phyloP scores from a whole-genome alignment of 1,284 basidiomycete genomes.

The Phellinidium pouzarii region DNA sequence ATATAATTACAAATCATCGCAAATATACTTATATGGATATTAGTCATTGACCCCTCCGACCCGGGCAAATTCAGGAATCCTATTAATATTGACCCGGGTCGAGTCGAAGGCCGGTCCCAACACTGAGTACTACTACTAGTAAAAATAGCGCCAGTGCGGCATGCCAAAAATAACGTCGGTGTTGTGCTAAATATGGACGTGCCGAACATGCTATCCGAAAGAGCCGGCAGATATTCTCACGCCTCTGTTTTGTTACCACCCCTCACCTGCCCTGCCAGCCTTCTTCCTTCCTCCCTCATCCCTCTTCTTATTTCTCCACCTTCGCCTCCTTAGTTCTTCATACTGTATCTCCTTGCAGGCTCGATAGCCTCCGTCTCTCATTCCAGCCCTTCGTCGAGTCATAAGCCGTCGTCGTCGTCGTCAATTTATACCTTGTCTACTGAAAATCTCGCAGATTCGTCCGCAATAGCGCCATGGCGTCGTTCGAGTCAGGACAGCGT shows the following conservation, averaged over 20 bases:
- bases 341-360: conserved; percentile 2
- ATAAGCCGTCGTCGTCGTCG: neutral
- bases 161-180: no score
- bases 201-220: conserved; percentile 1
- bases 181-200: neutral
- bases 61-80: no score
- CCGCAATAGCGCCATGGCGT: conserved; percentile 11
- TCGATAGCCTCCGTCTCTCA: conserved; percentile 3
- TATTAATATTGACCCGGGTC: no score
- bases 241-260: conserved; percentile 5
- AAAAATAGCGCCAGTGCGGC: no score
- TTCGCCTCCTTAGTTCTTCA: neutral
- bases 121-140: neutral
- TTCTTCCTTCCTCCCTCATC: conserved; percentile 2
- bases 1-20: no score
- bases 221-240: no score
- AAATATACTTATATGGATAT: no score
- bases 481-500: conserved; percentile 21
- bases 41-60: no score
- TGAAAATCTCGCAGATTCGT: conserved; percentile 2
- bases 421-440: conserved; percentile 1
- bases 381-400: neutral
- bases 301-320: neutral
- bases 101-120: no score
- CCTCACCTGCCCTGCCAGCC: neutral